These are phyloP conservation scores for Lactuca sativa DNA, from an alignment of 129 eudicot genomes.

Conservation along the genomic window DNA sequence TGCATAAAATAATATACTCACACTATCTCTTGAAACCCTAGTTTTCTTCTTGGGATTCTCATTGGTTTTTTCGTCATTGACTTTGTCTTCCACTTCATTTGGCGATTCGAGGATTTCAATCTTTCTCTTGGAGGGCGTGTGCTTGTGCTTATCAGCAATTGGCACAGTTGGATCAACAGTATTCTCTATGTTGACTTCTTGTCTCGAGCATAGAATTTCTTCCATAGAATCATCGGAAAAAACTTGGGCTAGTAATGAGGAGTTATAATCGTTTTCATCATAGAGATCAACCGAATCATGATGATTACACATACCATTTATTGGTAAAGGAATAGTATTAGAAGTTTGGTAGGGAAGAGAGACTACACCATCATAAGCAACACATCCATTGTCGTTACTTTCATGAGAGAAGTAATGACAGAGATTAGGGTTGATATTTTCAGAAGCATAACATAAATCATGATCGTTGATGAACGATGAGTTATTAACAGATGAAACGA, in stretches of 20 bases:
- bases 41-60: constrained; percentile 60
- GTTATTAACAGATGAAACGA: constrained; percentile 30
- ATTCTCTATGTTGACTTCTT: constrained; percentile 25
- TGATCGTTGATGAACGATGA: constrained; percentile 22
- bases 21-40: constrained; percentile 64
- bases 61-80: constrained; percentile 20
- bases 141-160: constrained; percentile 20
- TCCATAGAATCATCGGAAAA: constrained; percentile 33
- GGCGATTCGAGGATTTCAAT: constrained; percentile 22
- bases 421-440: constrained; percentile 26
- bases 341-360: constrained; percentile 38
- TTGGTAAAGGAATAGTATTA: constrained; percentile 23
- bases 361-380: constrained; percentile 20
- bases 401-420: constrained; percentile 55
- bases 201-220: constrained; percentile 31
- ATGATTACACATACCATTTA: constrained; percentile 26
- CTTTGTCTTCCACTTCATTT: constrained; percentile 27
- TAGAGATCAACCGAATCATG: constrained; percentile 24
- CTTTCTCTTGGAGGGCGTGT: constrained; percentile 50
- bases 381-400: constrained; percentile 40
- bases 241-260: constrained; percentile 24
- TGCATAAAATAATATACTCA: constrained; percentile 42
- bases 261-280: constrained; percentile 34
- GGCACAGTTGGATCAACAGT: constrained; percentile 17
- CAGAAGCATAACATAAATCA: constrained; percentile 20